Conservation (phyloP, 2,329 filamentous ascomycete species). For the Xylariaceae sp. region DNA sequence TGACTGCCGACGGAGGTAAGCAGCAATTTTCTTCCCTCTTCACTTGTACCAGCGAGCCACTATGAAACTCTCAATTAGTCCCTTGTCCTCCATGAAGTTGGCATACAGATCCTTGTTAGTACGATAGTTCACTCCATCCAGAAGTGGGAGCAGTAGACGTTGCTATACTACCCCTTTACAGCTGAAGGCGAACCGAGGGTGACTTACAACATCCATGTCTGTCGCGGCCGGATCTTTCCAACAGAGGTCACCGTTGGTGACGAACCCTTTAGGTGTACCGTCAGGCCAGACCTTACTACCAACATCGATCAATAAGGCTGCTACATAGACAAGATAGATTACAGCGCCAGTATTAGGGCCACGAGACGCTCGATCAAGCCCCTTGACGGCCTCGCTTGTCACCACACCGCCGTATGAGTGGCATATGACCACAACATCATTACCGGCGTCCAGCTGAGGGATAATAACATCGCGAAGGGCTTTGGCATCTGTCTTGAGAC, state of each 20-base stretch:
- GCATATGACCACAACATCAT: slow-evolving; percentile 17
- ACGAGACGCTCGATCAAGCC: slow-evolving; percentile 15
- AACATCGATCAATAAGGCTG: slow-evolving; percentile 18
- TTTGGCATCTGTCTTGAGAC: slow-evolving; percentile 16
- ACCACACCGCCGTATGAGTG: slow-evolving; percentile 24
- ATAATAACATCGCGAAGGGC: slow-evolving; percentile 13
- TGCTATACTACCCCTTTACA: too few species aligned
- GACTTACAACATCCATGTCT: too few species aligned
- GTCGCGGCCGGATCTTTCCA: slow-evolving; percentile 8
- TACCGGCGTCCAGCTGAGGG: slow-evolving; percentile 16
- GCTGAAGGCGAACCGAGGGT: too few species aligned
- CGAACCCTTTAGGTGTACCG: slow-evolving; percentile 4
- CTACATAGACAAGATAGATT: slow-evolving; percentile 18
- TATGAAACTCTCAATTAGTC: too few species aligned
- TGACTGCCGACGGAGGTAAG: slow-evolving; percentile 9
- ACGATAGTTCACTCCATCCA: too few species aligned
- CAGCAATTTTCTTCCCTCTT: slow-evolving; percentile 10
- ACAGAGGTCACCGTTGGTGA: slow-evolving; percentile 13
- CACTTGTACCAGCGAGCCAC: slow-evolving; percentile 6
- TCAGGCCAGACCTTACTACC: slow-evolving; percentile 17
- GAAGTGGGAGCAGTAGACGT: too few species aligned
- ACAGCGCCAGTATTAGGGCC: slow-evolving; percentile 12
- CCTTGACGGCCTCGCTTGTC: slow-evolving; percentile 17
- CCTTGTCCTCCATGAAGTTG: too few species aligned
- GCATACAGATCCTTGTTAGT: too few species aligned